phyloP scores from a whole-genome alignment of 2,329 filamentous ascomycete genomes.

The Davidsoniella virescens region DNA sequence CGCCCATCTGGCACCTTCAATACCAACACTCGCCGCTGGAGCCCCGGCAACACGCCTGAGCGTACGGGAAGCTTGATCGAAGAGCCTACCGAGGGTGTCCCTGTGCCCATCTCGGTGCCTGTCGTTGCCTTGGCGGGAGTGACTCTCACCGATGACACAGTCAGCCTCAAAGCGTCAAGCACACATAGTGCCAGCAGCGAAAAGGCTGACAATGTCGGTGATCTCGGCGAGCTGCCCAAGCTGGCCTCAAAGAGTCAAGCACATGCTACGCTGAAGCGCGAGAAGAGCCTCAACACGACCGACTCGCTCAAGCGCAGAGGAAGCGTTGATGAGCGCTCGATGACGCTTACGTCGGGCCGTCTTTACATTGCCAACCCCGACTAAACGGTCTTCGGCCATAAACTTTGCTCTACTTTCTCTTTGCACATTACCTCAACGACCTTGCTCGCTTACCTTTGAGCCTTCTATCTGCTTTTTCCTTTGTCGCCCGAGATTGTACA shows the following conservation, averaged over 20 bases:
- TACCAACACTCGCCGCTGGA: constrained; percentile 29
- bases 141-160: constrained; percentile 23
- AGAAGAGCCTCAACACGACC: constrained; percentile 49
- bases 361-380: constrained; percentile 81
- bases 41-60: constrained; percentile 40
- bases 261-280: constrained; percentile 40
- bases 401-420: neutral
- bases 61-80: constrained; percentile 35
- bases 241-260: constrained; percentile 42
- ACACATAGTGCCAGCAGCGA: constrained; percentile 42
- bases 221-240: constrained; percentile 32
- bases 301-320: constrained; percentile 62
- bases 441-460: neutral
- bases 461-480: neutral
- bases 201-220: constrained; percentile 42
- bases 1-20: constrained; percentile 33
- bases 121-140: constrained; percentile 11
- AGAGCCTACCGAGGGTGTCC: constrained; percentile 12
- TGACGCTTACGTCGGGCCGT: constrained; percentile 55
- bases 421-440: neutral
- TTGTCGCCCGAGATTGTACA: neutral
- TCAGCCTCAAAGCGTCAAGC: constrained; percentile 33
- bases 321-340: constrained; percentile 69
- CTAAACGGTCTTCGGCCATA: constrained; percentile 19
- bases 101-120: neutral